Evolutionary conservation across 352 stramenopile genomes (phyloP).

Genomic region (Globisporangium spiculum): DNA sequence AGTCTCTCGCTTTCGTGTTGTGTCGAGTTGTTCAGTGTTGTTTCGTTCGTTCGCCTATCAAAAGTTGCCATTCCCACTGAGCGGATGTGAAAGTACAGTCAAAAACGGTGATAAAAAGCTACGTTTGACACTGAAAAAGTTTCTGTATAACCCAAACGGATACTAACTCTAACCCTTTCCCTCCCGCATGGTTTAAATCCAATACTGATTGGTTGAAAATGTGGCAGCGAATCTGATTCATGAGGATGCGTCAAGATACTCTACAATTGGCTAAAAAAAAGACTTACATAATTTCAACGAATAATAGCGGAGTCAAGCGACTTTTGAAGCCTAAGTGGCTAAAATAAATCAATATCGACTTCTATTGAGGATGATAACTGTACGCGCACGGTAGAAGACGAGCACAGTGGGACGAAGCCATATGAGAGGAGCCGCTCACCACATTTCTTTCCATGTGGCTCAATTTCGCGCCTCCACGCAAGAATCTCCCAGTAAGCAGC

Average conservation of each 20-base stretch:
- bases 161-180: not conserved
- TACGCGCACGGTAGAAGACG: not conserved
- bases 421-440: not conserved
- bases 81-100: not conserved
- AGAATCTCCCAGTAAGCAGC: conserved; percentile 1
- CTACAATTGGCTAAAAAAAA: not conserved
- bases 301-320: not conserved
- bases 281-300: not conserved
- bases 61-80: not conserved
- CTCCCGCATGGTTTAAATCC: not conserved
- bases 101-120: not conserved
- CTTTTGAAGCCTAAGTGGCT: not conserved
- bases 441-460: not conserved
- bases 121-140: too few relatives aligned
- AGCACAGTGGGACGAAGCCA: conserved; percentile 13
- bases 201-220: not conserved
- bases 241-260: not conserved
- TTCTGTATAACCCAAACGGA: too few relatives aligned
- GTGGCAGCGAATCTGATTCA: not conserved
- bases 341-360: not conserved
- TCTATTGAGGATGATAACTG: conserved; percentile 3
- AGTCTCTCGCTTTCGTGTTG: not conserved
- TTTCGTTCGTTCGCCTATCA: not conserved
- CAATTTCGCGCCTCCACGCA: not conserved
- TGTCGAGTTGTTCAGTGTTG: not conserved